These are phyloP conservation scores for Zoysia japonica DNA, from an alignment of 176 grass and related monocot genomes.

Conservation along the genomic window DNA sequence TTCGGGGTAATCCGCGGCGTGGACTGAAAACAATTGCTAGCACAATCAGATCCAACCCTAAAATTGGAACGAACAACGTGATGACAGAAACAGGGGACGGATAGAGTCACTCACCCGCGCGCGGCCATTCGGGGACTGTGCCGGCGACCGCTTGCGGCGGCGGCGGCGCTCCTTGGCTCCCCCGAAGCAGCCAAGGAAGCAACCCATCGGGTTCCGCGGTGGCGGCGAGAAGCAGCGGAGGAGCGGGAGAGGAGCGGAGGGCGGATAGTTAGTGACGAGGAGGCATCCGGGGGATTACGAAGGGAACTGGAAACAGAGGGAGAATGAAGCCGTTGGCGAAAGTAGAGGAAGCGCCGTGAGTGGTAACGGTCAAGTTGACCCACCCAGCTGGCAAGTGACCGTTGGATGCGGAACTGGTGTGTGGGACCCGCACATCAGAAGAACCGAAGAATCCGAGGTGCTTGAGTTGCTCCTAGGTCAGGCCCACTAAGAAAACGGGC, in stretches of 20 bases:
- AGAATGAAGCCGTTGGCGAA: conserved; percentile 31
- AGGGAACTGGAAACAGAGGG: background rate
- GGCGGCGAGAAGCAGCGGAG: conserved; percentile 5
- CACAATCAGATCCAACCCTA: background rate
- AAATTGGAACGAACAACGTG: background rate
- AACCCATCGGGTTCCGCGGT: conserved; percentile 60
- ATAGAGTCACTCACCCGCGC: conserved; percentile 38
- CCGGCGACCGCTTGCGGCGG: conserved; percentile 58
- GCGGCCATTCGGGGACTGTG: conserved; percentile 49
- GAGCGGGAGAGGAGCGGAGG: background rate
- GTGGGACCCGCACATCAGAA: background rate
- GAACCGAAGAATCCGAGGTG: conserved; percentile 33
- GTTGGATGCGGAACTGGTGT: conserved; percentile 45
- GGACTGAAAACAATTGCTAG: conserved; percentile 25
- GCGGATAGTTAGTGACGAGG: conserved; percentile 33
- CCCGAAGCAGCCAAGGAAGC: conserved; percentile 97
- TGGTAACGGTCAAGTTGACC: conserved; percentile 60
- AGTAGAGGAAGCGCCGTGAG: conserved; percentile 7
- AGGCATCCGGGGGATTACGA: conserved; percentile 29
- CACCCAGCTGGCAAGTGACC: conserved; percentile 50
- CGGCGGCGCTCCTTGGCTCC: conserved; percentile 58
- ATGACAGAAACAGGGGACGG: background rate
- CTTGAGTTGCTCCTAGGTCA: background rate
- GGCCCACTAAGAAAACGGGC: background rate
- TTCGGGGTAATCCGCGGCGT: conserved; percentile 30